These are phyloP conservation scores for Clarireedia hainanense DNA, from an alignment of 2,329 filamentous ascomycete genomes.

Conservation along the genomic window DNA sequence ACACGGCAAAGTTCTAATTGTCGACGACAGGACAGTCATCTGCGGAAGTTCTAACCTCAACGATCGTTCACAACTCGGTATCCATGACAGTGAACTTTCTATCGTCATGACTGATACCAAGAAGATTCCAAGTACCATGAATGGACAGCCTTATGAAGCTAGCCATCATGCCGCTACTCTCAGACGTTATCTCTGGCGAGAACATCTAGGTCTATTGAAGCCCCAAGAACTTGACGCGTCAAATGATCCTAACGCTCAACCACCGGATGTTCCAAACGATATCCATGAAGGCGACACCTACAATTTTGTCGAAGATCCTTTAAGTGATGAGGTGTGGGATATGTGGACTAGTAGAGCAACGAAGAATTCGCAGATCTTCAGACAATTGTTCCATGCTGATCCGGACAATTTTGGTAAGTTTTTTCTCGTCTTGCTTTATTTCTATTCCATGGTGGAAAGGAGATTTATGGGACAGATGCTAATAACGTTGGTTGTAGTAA, in stretches of 20 bases:
- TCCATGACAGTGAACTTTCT: slow-evolving; percentile 84
- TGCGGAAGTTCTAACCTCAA: slow-evolving; percentile 89
- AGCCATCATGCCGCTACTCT: slow-evolving; percentile 78
- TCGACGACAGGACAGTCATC: slow-evolving; percentile 77
- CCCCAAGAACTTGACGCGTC: slow-evolving; percentile 62
- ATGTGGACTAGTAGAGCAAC: slow-evolving; percentile 63
- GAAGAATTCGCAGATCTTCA: slow-evolving; percentile 65
- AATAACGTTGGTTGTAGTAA: slow-evolving; percentile 43
- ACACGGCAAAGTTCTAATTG: slow-evolving; percentile 84
- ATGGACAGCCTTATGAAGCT: slow-evolving; percentile 67
- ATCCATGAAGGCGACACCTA: slow-evolving; percentile 53
- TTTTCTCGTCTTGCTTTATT: neutral
- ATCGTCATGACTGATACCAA: slow-evolving; percentile 84
- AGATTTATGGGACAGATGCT: neutral
- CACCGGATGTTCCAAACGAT: slow-evolving; percentile 63
- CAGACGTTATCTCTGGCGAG: slow-evolving; percentile 76
- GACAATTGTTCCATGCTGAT: slow-evolving; percentile 79
- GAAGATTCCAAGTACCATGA: slow-evolving; percentile 64
- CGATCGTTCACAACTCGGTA: slow-evolving; percentile 78
- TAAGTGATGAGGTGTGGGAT: slow-evolving; percentile 58
- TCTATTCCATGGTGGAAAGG: neutral
- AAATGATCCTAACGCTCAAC: slow-evolving; percentile 65
- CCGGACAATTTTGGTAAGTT: slow-evolving; percentile 72
- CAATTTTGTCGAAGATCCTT: slow-evolving; percentile 62
- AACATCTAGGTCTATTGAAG: slow-evolving; percentile 76